phyloP scores from a whole-genome alignment of 1,139 yeast species.

The Nematodospora anomalae region DNA sequence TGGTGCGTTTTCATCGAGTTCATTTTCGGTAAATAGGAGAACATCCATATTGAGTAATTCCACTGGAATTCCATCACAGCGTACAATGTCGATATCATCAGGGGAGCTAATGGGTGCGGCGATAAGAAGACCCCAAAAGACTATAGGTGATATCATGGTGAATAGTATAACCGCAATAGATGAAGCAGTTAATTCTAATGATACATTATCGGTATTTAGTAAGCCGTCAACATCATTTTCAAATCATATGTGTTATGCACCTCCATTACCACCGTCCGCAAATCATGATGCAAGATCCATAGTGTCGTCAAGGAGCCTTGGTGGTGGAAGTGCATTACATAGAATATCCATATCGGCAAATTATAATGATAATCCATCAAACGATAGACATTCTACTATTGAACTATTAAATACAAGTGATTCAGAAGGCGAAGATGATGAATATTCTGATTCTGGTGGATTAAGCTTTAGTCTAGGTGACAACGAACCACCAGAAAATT shows the following conservation, averaged over 20 bases:
- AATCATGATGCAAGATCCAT: conserved; percentile 19
- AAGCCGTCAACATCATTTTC: conserved; percentile 23
- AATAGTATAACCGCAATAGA: conserved; percentile 61
- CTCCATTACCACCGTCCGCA: conserved; percentile 14
- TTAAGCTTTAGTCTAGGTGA: conserved; percentile 9
- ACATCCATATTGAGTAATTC: conserved; percentile 25
- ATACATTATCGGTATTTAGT: conserved; percentile 23
- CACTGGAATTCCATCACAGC: conserved; percentile 21
- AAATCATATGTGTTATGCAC: not conserved
- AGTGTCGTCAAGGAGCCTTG: conserved; percentile 13
- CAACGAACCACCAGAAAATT: conserved; percentile 61
- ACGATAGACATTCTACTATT: conserved; percentile 47
- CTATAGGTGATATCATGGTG: conserved; percentile 69
- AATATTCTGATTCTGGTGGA: conserved; percentile 8
- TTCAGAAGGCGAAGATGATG: conserved; percentile 23
- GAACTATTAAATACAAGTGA: conserved; percentile 47
- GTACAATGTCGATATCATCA: conserved; percentile 25
- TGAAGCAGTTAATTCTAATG: conserved; percentile 44
- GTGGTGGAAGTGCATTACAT: conserved; percentile 16
- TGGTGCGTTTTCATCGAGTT: conserved; percentile 16
- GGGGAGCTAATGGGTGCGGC: conserved; percentile 16
- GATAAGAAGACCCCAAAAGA: conserved; percentile 32
- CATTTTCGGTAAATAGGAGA: conserved; percentile 23
- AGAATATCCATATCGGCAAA: conserved; percentile 40
- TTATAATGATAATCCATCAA: conserved; percentile 25